Percentiles rank a stretch among this genome's conserved stretches.
Conservation (phyloP, 345 rosid genomes). For the Syzygium aromaticum region DNA sequence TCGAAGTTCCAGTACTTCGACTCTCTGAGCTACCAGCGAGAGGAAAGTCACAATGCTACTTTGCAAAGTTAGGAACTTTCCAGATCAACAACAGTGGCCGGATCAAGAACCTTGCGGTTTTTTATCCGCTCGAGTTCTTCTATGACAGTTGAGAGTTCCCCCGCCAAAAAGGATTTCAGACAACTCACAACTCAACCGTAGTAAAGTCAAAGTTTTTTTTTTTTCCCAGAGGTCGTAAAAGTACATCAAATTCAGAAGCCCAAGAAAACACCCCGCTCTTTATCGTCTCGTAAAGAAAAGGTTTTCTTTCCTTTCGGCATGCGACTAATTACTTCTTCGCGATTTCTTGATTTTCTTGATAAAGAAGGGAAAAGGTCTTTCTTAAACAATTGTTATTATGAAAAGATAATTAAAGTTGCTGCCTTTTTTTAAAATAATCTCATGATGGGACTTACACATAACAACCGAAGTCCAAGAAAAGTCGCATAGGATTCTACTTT, state of each 20-base stretch:
- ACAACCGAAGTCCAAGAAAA: slow-evolving; percentile 1
- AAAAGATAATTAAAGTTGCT: not conserved
- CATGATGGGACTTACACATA: not conserved
- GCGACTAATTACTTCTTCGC: not conserved
- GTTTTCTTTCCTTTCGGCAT: not conserved
- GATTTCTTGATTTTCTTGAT: not conserved
- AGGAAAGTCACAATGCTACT: not conserved
- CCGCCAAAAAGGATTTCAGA: not conserved
- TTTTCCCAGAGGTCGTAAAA: not conserved
- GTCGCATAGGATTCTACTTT: not conserved
- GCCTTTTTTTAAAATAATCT: not conserved
- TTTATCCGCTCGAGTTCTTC: not conserved
- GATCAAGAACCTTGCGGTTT: not conserved
- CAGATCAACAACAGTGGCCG: not conserved
- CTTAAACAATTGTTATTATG: not conserved
- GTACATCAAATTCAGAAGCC: not conserved
- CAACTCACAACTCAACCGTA: not conserved
- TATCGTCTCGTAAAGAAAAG: not conserved
- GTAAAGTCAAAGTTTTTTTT: not conserved
- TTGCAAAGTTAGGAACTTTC: not conserved
- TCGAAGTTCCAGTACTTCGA: not conserved
- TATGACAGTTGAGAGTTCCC: not conserved
- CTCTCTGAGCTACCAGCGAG: not conserved
- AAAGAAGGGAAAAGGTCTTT: not conserved
- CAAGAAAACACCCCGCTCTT: not conserved